Evolutionary conservation across 306 rosid genomes (phyloP).

Genomic region (Trifolium subterraneum): DNA sequence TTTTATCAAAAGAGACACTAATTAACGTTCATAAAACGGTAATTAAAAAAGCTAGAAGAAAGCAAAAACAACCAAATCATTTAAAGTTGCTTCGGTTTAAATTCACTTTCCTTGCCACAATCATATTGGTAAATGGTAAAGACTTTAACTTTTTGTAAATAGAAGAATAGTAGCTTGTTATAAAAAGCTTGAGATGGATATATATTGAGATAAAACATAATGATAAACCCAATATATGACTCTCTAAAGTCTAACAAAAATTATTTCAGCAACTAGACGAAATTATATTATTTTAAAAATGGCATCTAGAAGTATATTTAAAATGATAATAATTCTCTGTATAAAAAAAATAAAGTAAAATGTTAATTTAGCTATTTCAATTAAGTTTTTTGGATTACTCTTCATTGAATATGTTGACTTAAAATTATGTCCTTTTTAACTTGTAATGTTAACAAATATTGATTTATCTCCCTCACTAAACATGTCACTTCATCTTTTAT

Average conservation of each 20-base stretch:
- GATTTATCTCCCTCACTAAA: too few relatives aligned
- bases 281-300: neutral
- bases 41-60: neutral
- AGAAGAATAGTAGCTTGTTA: neutral
- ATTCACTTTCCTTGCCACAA: slow-evolving; percentile 16
- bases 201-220: neutral
- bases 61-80: slow-evolving; percentile 7
- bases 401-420: too few relatives aligned
- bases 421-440: too few relatives aligned
- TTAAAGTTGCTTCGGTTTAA: slow-evolving; percentile 10
- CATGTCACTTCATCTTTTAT: too few relatives aligned
- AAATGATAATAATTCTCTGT: neutral
- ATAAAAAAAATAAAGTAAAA: neutral
- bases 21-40: slow-evolving; percentile 12
- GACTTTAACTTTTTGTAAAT: neutral
- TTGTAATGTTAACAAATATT: too few relatives aligned
- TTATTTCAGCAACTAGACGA: neutral
- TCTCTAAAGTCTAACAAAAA: neutral
- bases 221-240: neutral
- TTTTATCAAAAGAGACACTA: neutral
- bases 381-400: too few relatives aligned
- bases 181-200: slow-evolving; percentile 20
- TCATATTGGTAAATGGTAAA: slow-evolving; percentile 8
- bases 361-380: too few relatives aligned
- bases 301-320: neutral